phyloP scores from a whole-genome alignment of 768 basidiomycete species.

The Collybia sp. region DNA sequence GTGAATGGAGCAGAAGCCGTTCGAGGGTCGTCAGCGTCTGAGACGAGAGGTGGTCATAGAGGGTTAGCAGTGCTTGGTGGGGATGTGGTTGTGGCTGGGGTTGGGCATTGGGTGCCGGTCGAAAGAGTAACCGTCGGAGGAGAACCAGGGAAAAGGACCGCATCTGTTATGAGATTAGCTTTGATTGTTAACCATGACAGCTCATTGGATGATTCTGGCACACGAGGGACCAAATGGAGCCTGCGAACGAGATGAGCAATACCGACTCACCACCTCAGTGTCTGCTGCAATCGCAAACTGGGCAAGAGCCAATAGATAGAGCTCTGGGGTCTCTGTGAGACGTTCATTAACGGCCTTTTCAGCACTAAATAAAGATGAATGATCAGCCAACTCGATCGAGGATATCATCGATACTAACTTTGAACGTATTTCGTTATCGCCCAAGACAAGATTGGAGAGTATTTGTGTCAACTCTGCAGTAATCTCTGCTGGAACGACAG shows the following conservation, averaged over 20 bases:
- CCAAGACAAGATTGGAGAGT: constrained; percentile 77
- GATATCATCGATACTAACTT: constrained; percentile 37
- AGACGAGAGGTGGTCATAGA: constrained; percentile 74
- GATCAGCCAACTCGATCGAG: constrained; percentile 1
- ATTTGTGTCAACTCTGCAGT: constrained; percentile 77
- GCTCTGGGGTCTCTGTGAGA: constrained; percentile 70
- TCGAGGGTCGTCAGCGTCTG: constrained; percentile 66
- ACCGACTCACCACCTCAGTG: constrained; percentile 66
- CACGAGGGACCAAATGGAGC: neutral
- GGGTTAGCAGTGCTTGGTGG: constrained; percentile 38
- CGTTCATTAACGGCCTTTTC: constrained; percentile 82
- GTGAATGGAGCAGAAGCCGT: constrained; percentile 64
- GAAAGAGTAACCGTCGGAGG: constrained; percentile 73
- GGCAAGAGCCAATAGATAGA: constrained; percentile 72
- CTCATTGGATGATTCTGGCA: constrained; percentile 1
- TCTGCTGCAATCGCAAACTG: constrained; percentile 77
- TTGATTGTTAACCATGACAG: neutral
- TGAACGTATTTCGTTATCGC: constrained; percentile 78
- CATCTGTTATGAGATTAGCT: constrained; percentile 67
- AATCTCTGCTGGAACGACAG: constrained; percentile 63
- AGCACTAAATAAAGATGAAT: constrained; percentile 37
- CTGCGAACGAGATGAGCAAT: too few species aligned
- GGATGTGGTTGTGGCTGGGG: constrained; percentile 8
- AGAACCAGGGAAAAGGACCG: constrained; percentile 81
- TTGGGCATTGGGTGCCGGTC: constrained; percentile 34